Evolutionary conservation across 306 rosid genomes (phyloP).

Genomic region (Lithocarpus polystachyus): DNA sequence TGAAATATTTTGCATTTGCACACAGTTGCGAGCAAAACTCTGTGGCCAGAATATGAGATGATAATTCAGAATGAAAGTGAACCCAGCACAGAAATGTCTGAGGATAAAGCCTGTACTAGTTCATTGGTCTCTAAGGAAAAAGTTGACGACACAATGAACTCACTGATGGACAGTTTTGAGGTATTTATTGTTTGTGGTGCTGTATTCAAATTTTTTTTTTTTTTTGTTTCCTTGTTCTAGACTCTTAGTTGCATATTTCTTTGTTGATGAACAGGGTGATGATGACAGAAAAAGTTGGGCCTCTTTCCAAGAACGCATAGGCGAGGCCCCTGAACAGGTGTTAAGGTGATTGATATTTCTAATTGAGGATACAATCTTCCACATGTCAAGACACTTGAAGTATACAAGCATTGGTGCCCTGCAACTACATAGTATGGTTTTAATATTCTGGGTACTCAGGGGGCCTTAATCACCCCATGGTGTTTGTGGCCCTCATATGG

Average conservation of each 20-base stretch:
- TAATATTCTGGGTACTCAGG: not conserved
- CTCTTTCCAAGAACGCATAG: slow-evolving; percentile 55
- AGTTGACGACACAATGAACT: slow-evolving; percentile 43
- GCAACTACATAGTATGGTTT: not conserved
- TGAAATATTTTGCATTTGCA: not conserved
- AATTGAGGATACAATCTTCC: not conserved
- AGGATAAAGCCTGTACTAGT: slow-evolving; percentile 29
- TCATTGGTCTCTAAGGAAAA: slow-evolving; percentile 43
- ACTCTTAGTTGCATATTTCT: slow-evolving; percentile 9
- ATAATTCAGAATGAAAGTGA: slow-evolving; percentile 61
- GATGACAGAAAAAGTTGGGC: slow-evolving; percentile 50
- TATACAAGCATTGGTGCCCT: not conserved
- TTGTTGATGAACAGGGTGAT: slow-evolving; percentile 47
- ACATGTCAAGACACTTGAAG: not conserved
- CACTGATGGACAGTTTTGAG: slow-evolving; percentile 45
- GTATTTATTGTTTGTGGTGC: slow-evolving; percentile 23
- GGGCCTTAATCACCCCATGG: not conserved
- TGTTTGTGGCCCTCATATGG: not conserved
- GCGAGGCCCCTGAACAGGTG: slow-evolving; percentile 61
- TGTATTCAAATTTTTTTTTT: not conserved
- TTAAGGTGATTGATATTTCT: slow-evolving; percentile 36
- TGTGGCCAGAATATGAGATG: slow-evolving; percentile 74
- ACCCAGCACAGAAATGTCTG: slow-evolving; percentile 27
- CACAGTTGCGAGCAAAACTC: slow-evolving; percentile 47
- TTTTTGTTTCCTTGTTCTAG: slow-evolving; percentile 7